phyloP scores from a whole-genome alignment of 371 early-diverging fungal species.

The Sporodiniella umbellata region DNA sequence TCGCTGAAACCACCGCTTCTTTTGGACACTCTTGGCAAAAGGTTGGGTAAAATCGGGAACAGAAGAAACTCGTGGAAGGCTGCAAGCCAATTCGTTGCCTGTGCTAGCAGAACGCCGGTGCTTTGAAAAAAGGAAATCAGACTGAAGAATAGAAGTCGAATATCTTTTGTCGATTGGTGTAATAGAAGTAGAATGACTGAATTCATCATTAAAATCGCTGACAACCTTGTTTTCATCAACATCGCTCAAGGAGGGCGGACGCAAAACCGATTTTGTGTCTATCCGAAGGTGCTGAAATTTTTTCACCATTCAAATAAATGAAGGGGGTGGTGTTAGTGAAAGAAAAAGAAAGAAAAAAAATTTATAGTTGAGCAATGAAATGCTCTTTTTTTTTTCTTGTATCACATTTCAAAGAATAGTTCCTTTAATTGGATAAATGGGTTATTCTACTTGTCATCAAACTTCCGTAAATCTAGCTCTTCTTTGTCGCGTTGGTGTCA shows the following conservation, averaged over 20 bases:
- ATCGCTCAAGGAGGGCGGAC: neutral
- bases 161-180: constrained; percentile 2
- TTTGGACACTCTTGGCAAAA: neutral
- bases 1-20: constrained; percentile 12
- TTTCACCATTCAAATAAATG: constrained; percentile 1
- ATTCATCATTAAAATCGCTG: neutral
- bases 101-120: constrained; percentile 2
- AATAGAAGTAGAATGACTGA: neutral
- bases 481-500: too few species aligned
- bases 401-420: too few species aligned
- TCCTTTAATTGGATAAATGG: too few species aligned
- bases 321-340: neutral
- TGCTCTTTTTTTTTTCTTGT: neutral
- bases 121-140: neutral
- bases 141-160: neutral
- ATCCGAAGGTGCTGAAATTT: neutral
- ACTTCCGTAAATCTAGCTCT: too few species aligned
- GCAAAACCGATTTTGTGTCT: neutral
- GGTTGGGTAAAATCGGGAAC: neutral
- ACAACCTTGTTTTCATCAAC: neutral
- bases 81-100: neutral
- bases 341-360: neutral
- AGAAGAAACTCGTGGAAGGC: neutral
- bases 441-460: too few species aligned
- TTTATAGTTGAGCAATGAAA: neutral